These are phyloP conservation scores for Lactarius quietus DNA, from an alignment of 768 basidiomycete species.

Conservation along the genomic window DNA sequence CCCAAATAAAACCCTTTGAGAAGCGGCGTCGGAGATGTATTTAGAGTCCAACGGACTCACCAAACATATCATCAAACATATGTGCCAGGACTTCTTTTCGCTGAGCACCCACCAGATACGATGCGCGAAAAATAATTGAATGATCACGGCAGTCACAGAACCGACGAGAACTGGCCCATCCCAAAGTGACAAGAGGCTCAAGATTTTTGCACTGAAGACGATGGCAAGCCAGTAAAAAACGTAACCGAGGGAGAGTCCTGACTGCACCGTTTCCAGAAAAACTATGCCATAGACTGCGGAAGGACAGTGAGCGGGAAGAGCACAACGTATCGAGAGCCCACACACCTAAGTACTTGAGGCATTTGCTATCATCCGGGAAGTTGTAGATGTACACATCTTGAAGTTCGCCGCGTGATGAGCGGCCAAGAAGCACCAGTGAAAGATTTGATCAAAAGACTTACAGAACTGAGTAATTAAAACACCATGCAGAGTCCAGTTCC, in stretches of 20 bases:
- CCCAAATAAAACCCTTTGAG: not conserved
- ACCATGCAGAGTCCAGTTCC: constrained; percentile 17
- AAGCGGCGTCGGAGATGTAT: not conserved
- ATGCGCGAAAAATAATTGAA: not conserved
- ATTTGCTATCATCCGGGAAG: constrained; percentile 4
- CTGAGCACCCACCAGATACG: not conserved
- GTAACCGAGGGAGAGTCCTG: too few species aligned
- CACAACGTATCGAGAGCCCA: too few species aligned
- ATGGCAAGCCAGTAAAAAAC: too few species aligned
- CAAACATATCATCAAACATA: not conserved
- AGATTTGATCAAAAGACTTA: not conserved
- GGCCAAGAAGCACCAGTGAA: not conserved
- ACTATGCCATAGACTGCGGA: too few species aligned
- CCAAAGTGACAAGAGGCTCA: too few species aligned
- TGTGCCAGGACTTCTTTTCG: not conserved
- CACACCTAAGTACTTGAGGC: not conserved
- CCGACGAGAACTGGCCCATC: too few species aligned
- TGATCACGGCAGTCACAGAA: not conserved
- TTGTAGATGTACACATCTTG: constrained; percentile 20
- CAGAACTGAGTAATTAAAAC: constrained; percentile 13
- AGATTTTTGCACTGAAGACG: too few species aligned
- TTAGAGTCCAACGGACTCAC: not conserved
- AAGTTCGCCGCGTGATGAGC: not conserved
- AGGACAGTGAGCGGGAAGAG: too few species aligned
- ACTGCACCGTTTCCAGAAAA: too few species aligned